Evolutionary conservation across 2,329 filamentous ascomycete species (phyloP).

Genomic region (Monosporascus sp.): DNA sequence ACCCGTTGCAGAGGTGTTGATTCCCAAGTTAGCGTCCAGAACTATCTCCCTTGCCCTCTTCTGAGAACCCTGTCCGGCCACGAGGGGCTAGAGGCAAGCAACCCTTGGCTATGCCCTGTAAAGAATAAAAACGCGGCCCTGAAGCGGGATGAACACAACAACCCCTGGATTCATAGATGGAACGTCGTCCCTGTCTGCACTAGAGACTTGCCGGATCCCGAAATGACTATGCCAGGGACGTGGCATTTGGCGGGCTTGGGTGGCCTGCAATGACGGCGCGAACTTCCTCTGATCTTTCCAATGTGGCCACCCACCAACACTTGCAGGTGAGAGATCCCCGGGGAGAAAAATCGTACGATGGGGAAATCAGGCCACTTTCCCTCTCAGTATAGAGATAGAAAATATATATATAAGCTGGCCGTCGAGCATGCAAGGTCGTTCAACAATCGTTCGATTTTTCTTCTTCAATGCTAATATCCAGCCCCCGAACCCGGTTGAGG

Average conservation of each 20-base stretch:
- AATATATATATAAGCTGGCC: background rate
- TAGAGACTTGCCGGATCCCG: background rate
- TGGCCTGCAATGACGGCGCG: too few species aligned
- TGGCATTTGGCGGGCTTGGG: too few species aligned
- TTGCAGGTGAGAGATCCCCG: conserved; percentile 1
- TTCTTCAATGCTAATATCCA: background rate
- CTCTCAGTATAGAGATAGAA: conserved; percentile 8
- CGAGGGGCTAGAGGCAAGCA: conserved; percentile 7
- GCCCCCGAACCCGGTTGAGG: background rate
- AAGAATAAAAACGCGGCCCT: conserved; percentile 1
- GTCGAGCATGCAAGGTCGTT: background rate
- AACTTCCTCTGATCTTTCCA: too few species aligned
- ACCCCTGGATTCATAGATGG: background rate
- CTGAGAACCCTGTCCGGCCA: conserved; percentile 3
- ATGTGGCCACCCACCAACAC: too few species aligned
- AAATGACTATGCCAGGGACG: background rate
- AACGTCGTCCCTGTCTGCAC: background rate
- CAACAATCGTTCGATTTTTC: background rate
- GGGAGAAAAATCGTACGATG: conserved; percentile 19
- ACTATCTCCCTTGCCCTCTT: background rate
- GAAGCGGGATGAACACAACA: conserved; percentile 9
- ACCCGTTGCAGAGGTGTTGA: conserved; percentile 9
- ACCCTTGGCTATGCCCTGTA: background rate
- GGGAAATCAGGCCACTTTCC: conserved; percentile 17
- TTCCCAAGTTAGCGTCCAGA: background rate